These are phyloP conservation scores for Crithidia thermophila DNA, from an alignment of 208 protist species.

Conservation along the genomic window DNA sequence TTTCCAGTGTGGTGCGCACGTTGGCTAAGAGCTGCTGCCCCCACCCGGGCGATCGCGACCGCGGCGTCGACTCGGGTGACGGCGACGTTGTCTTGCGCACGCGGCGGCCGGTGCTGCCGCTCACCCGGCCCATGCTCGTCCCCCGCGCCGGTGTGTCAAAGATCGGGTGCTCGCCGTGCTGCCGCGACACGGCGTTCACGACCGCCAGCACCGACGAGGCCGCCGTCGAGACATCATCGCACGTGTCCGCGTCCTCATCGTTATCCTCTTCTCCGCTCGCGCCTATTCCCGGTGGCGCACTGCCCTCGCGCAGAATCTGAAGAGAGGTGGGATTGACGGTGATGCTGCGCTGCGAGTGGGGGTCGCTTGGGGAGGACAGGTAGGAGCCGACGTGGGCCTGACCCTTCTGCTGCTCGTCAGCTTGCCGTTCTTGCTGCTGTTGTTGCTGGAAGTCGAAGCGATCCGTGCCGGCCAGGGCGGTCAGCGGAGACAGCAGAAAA, in stretches of 20 bases:
- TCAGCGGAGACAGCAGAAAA: too few species aligned
- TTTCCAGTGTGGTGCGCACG: slow-evolving; percentile 11
- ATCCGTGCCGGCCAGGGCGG: too few species aligned
- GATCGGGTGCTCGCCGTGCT: not conserved
- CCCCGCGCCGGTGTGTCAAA: not conserved
- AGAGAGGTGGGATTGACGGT: not conserved
- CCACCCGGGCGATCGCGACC: slow-evolving; percentile 4
- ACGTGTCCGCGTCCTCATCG: not conserved
- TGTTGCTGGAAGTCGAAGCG: too few species aligned
- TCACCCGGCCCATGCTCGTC: not conserved
- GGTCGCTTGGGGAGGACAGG: slow-evolving; percentile 5
- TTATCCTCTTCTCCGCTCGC: not conserved
- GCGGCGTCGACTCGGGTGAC: slow-evolving; percentile 1
- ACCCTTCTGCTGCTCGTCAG: too few species aligned
- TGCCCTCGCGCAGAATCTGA: not conserved
- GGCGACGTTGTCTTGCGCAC: not conserved
- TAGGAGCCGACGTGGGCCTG: not conserved
- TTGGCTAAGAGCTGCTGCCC: slow-evolving; percentile 12
- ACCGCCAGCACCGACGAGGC: slow-evolving; percentile 15
- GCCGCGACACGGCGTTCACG: not conserved
- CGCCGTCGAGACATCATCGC: not conserved
- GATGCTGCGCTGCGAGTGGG: slow-evolving; percentile 2
- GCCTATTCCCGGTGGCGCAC: not conserved
- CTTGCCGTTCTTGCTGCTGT: not conserved
- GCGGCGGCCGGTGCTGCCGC: not conserved